Conservation (phyloP, 1,139 yeast genomes). For the Scheffersomyces segobiensis region DNA sequence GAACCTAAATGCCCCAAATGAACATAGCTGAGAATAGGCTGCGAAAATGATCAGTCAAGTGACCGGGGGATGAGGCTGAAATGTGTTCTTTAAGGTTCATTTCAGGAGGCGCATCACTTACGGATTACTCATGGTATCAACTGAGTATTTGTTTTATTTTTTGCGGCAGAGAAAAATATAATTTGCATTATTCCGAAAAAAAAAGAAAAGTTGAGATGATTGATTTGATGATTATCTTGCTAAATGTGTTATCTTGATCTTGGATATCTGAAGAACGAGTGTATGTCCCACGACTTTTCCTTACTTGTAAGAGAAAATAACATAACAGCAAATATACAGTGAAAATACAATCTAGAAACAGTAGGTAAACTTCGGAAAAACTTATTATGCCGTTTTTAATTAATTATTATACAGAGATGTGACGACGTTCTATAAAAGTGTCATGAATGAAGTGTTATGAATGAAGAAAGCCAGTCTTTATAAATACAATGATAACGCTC, state of each 20-base stretch:
- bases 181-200: too few species aligned
- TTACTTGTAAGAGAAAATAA: not conserved
- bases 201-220: not conserved
- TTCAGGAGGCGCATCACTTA: not conserved
- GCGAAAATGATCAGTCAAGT: not conserved
- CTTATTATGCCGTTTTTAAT: not conserved
- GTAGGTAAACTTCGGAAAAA: not conserved
- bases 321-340: not conserved
- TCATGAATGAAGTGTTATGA: not conserved
- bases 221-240: not conserved
- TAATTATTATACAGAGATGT: not conserved
- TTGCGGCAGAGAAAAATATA: not conserved
- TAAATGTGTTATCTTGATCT: not conserved
- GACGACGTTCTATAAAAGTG: not conserved
- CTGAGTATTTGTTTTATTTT: not conserved
- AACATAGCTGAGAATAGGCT: not conserved
- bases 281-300: not conserved
- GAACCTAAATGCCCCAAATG: not conserved
- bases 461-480: not conserved
- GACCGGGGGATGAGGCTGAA: not conserved
- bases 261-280: not conserved
- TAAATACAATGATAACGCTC: not conserved
- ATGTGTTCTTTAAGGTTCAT: not conserved
- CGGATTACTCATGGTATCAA: not conserved
- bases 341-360: not conserved